Evolutionary conservation across 306 rosid genomes (phyloP).

Genomic region (Quercus alba): DNA sequence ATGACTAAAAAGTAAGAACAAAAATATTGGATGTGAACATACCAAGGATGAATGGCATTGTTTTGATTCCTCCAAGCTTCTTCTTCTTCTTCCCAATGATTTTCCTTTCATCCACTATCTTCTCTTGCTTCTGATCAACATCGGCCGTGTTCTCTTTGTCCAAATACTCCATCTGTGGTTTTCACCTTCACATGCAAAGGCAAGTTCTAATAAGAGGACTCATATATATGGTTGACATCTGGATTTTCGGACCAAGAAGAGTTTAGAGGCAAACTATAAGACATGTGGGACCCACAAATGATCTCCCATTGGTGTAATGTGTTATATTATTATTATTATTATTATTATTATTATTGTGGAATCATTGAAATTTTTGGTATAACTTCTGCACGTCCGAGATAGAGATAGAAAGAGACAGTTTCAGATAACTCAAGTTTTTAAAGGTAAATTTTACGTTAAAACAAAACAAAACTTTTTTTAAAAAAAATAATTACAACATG

Average conservation of each 20-base stretch:
- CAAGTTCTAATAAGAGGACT: background rate
- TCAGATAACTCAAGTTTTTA: too few species aligned
- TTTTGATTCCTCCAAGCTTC: constrained; percentile 48
- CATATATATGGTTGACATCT: background rate
- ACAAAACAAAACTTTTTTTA: too few species aligned
- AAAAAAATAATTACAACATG: too few species aligned
- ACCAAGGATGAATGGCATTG: constrained; percentile 70
- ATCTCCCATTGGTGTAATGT: background rate
- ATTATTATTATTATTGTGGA: too few species aligned
- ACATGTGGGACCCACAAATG: background rate
- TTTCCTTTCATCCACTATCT: background rate
- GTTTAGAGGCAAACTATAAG: background rate
- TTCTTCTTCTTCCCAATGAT: background rate
- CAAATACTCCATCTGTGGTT: constrained; percentile 21
- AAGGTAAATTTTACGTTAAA: too few species aligned
- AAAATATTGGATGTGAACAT: background rate
- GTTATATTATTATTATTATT: background rate
- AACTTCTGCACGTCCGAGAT: too few species aligned
- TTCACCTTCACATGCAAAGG: background rate
- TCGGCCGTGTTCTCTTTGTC: constrained; percentile 11
- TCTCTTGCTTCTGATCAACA: background rate
- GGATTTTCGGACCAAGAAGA: background rate
- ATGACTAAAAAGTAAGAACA: background rate
- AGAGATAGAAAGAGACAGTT: too few species aligned
- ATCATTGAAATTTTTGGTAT: too few species aligned